Conservation (phyloP, 176 grass and related monocot species). For the Hyparrhenia diplandra region DNA sequence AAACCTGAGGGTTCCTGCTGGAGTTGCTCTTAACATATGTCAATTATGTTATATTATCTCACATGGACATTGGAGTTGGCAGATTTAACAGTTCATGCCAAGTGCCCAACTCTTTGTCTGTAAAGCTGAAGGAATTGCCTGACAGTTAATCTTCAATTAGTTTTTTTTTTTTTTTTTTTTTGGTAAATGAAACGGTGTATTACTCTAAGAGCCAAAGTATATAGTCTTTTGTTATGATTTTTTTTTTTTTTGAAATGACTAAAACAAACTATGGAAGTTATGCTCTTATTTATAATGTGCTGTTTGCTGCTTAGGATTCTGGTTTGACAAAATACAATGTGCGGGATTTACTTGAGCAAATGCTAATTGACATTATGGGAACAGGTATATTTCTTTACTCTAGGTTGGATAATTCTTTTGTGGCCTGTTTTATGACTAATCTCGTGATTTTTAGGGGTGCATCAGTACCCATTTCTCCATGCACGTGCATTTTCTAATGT, state of each 20-base stretch:
- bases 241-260: not conserved
- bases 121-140: not conserved
- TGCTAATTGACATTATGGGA: slow-evolving; percentile 68
- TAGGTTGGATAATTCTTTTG: not conserved
- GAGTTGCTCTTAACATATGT: not conserved
- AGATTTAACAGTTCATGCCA: not conserved
- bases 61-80: not conserved
- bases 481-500: slow-evolving; percentile 70
- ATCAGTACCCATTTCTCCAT: slow-evolving; percentile 85
- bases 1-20: not conserved
- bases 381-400: slow-evolving; percentile 44
- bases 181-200: not conserved
- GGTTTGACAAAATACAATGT: slow-evolving; percentile 55
- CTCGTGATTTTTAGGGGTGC: slow-evolving; percentile 52
- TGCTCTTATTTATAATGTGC: not conserved
- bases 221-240: not conserved
- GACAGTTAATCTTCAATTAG: not conserved
- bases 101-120: not conserved
- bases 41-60: not conserved
- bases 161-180: not conserved
- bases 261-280: not conserved
- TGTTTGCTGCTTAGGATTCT: slow-evolving; percentile 59
- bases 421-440: slow-evolving; percentile 21
- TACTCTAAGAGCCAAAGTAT: not conserved
- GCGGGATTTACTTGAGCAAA: slow-evolving; percentile 71